Base-by-base conservation (phyloP, 2,329 filamentous ascomycete genomes). In the Colletotrichum orchidophilum region DNA sequence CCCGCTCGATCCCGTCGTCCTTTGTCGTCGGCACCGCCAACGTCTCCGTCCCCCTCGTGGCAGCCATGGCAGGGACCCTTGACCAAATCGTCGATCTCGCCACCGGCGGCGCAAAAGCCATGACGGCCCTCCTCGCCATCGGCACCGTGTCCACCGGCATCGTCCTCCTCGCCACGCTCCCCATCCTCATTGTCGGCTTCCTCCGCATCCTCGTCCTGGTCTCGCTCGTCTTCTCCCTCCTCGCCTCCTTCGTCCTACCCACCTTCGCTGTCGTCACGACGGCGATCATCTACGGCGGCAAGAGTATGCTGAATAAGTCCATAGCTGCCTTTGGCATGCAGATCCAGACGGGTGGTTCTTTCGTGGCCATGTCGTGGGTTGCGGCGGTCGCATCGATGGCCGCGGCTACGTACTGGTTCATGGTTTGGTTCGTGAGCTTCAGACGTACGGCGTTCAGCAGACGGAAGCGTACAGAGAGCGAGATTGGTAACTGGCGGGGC, bases 391-490 rank as follows among this genome's bases (percentile, higher is more conserved):
- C 75, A 4, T 55, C 71, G 0, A 31, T 59, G 55, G 29, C 69
- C 0, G 68, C 72, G 3, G 68, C 62, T 1, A 18, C 26, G 8
- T 76, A 74, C 35, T 77, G 76, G 76, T 74, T 75, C 53, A 46
- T 58, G 26, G 63, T 77, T 2, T 77, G 76, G 76, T 76, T 77
- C 15, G 75, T 77, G 8, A 73, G 74, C 63, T 74, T 75, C 42
- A 68, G 76, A 11, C 31, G 67, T 18, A 75, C 72, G 3, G 66
- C 75, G 1, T 74, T 75, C 29, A 74, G 71, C 61, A 72, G 76
- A 27, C 54, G 75, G 26, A 49, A 31, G 39, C 70, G 76, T 2
- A 75, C 74, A 0, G 57, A 67, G 49, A 52, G 49, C 2, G 69
- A 77, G 63, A 66, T 76, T 27, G 75, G 75, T 1, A 75, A 74